These are phyloP conservation scores for Barbatosphaeria neglecta DNA, from an alignment of 495 filamentous ascomycete genomes.

Conservation along the genomic window DNA sequence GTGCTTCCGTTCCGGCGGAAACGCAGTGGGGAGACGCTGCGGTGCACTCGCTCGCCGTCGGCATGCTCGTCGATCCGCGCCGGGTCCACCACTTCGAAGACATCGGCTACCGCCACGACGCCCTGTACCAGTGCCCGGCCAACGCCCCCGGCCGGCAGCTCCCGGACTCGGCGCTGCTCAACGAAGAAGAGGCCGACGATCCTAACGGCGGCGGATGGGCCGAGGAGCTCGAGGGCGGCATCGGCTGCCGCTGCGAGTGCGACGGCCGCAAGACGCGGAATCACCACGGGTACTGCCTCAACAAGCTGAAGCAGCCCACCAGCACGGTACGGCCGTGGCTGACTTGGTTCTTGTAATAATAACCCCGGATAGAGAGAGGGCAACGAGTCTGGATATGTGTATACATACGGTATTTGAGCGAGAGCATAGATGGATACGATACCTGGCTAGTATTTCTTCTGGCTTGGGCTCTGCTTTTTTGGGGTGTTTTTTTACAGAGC, in stretches of 20 bases:
- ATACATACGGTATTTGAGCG: no score
- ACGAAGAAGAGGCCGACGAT: background rate
- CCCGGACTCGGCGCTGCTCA: constrained; percentile 17
- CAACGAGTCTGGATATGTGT: no score
- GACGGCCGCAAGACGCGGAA: constrained; percentile 23
- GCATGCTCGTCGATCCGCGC: constrained; percentile 35
- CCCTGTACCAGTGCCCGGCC: constrained; percentile 33
- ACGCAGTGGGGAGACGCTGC: constrained; percentile 45
- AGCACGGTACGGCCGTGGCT: constrained; percentile 13
- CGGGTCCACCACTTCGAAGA: constrained; percentile 43
- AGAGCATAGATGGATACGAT: no score
- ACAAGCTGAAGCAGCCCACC: constrained; percentile 24
- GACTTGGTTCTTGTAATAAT: constrained; percentile 12
- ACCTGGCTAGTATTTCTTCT: no score
- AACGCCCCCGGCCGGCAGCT: constrained; percentile 31
- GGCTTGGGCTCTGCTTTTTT: no score
- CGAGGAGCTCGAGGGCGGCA: constrained; percentile 22
- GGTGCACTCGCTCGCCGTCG: constrained; percentile 39
- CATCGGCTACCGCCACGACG: constrained; percentile 41
- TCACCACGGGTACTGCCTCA: constrained; percentile 19
- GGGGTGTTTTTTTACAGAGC: no score
- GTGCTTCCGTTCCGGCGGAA: background rate
- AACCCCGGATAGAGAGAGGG: no score
- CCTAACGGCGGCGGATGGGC: constrained; percentile 9
- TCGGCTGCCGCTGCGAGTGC: constrained; percentile 35